Evolutionary conservation across 2,329 filamentous ascomycete genomes (phyloP).

Genomic region (Fusarium graminum): DNA sequence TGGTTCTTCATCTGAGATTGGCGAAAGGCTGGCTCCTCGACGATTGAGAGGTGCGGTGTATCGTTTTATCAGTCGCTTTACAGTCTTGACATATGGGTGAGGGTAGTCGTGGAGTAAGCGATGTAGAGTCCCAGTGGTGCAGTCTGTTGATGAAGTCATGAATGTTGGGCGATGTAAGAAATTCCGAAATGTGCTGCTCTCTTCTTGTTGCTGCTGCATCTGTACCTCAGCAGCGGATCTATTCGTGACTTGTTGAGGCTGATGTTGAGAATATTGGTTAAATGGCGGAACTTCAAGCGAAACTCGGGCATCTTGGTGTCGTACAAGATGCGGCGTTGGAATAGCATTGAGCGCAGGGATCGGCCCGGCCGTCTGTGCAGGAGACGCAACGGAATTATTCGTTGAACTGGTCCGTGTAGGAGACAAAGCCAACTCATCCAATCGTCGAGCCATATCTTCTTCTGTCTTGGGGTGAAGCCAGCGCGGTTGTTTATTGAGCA

Average conservation of each 20-base stretch:
- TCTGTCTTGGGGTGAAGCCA: constrained; percentile 67
- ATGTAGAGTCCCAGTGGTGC: constrained; percentile 55
- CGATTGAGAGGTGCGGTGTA: constrained; percentile 53
- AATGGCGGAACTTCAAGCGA: constrained; percentile 44
- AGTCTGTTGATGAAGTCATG: constrained; percentile 56
- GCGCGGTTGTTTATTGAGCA: constrained; percentile 70
- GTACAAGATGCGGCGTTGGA: constrained; percentile 33
- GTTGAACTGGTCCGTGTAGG: constrained; percentile 49
- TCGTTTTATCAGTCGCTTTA: constrained; percentile 56
- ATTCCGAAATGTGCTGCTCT: constrained; percentile 39
- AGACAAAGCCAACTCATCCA: constrained; percentile 60
- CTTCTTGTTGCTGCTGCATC: constrained; percentile 23
- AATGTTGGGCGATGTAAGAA: constrained; percentile 54
- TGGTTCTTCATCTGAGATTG: constrained; percentile 41
- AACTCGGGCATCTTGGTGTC: constrained; percentile 20
- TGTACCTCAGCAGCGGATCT: constrained; percentile 2
- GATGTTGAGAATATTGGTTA: constrained; percentile 31
- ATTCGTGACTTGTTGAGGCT: constrained; percentile 1
- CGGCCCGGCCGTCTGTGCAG: constrained; percentile 27
- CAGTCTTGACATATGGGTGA: constrained; percentile 53
- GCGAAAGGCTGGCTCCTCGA: constrained; percentile 42
- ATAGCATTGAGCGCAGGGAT: constrained; percentile 32
- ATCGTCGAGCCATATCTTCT: constrained; percentile 65
- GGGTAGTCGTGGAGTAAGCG: constrained; percentile 52
- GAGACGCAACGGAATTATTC: constrained; percentile 32